These are phyloP conservation scores for Pichia heedii DNA, from an alignment of 805 yeast genomes.

Conservation along the genomic window DNA sequence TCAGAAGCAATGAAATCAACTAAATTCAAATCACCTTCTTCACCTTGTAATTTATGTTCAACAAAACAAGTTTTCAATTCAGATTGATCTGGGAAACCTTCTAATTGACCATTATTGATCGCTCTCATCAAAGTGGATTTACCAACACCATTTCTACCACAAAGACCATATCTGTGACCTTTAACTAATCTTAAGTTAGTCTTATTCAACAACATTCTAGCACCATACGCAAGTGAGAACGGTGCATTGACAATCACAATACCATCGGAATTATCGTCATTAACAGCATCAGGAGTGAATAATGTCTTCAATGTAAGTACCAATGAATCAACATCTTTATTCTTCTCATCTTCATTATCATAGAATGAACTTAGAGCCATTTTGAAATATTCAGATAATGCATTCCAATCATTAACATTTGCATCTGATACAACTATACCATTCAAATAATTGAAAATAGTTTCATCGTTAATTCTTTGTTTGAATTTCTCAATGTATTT, in stretches of 20 bases:
- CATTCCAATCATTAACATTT: slow-evolving; percentile 67
- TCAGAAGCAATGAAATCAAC: slow-evolving; percentile 84
- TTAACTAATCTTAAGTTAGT: slow-evolving; percentile 78
- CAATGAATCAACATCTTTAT: slow-evolving; percentile 34
- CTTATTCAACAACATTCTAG: slow-evolving; percentile 92
- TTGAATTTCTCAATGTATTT: slow-evolving; percentile 30
- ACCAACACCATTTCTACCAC: slow-evolving; percentile 99
- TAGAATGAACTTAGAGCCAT: slow-evolving; percentile 31
- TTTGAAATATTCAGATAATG: slow-evolving; percentile 46
- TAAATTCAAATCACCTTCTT: slow-evolving; percentile 83
- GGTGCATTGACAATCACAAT: slow-evolving; percentile 88
- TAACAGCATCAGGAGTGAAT: slow-evolving; percentile 46
- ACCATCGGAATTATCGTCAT: slow-evolving; percentile 66
- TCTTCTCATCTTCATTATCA: slow-evolving; percentile 27
- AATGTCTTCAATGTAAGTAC: slow-evolving; percentile 42
- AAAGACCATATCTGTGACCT: slow-evolving; percentile 95
- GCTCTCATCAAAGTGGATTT: slow-evolving; percentile 96
- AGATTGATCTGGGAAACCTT: slow-evolving; percentile 90
- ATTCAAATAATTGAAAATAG: slow-evolving; percentile 40
- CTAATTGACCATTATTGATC: slow-evolving; percentile 91
- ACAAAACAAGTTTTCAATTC: slow-evolving; percentile 90
- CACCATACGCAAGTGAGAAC: slow-evolving; percentile 94
- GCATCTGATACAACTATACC: slow-evolving; percentile 50
- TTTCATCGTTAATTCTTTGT: slow-evolving; percentile 27
- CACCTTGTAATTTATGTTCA: slow-evolving; percentile 93